These are phyloP conservation scores for Hyphopichia homilentoma DNA, from an alignment of 805 yeast species.

Conservation along the genomic window DNA sequence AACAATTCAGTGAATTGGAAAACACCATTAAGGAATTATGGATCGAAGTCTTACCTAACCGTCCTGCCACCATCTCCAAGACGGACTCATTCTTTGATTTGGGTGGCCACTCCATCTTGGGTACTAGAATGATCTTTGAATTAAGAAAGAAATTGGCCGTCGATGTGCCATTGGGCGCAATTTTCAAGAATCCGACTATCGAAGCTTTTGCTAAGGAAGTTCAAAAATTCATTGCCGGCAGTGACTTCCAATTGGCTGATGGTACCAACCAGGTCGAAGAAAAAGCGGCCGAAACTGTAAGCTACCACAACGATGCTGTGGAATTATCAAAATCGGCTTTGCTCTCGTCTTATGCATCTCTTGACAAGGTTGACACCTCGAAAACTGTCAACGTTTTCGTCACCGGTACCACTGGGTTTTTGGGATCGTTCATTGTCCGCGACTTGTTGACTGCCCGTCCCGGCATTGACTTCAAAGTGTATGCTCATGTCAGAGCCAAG, in stretches of 20 bases:
- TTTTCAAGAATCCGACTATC: slow-evolving; percentile 87
- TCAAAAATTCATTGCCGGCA: slow-evolving; percentile 50
- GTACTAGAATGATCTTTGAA: slow-evolving; percentile 94
- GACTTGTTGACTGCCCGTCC: slow-evolving; percentile 63
- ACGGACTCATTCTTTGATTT: slow-evolving; percentile 92
- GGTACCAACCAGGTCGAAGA: slow-evolving; percentile 15
- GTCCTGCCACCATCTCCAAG: slow-evolving; percentile 72
- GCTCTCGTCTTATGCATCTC: slow-evolving; percentile 44
- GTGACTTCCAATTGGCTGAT: slow-evolving; percentile 41
- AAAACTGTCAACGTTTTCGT: slow-evolving; percentile 62
- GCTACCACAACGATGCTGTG: slow-evolving; percentile 73
- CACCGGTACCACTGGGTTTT: slow-evolving; percentile 95
- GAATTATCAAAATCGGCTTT: slow-evolving; percentile 40
- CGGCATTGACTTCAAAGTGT: slow-evolving; percentile 51
- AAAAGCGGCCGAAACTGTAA: neutral
- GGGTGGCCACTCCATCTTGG: slow-evolving; percentile 97
- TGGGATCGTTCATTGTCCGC: slow-evolving; percentile 83
- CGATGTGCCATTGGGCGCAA: slow-evolving; percentile 84
- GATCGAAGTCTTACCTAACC: slow-evolving; percentile 79
- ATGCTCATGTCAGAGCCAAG: slow-evolving; percentile 89
- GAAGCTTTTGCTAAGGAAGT: slow-evolving; percentile 73
- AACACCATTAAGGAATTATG: slow-evolving; percentile 73
- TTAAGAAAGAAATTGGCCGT: slow-evolving; percentile 73
- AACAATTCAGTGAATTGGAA: slow-evolving; percentile 59
- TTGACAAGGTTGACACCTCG: slow-evolving; percentile 29